Evolutionary conservation across 345 rosid species (phyloP), one percentile per base, ranked within the genome.

Genomic region (Erucastrum elatum): DNA sequence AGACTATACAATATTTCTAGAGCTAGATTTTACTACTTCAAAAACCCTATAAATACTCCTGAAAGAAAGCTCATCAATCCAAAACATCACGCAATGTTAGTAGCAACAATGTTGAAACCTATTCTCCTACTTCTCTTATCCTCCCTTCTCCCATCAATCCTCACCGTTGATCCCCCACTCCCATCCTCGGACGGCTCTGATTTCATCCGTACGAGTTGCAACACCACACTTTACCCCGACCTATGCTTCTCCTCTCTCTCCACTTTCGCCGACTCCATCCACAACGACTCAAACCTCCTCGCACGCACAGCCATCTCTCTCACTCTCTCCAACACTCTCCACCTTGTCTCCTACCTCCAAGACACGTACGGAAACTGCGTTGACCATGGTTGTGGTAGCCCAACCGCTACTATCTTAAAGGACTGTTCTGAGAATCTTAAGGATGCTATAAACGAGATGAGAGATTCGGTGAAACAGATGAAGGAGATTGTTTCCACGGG

Each of bases 341-440:
- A 55, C 74, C 68, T 84, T 80, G 82, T 88, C 26, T 68, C 73
- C 6, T 86, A 82, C 85, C 80, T 93, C 25, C 81, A 44, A 44
- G 17, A 68, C 13, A 1, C 62, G 59, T 68, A 76, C n/a, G 33
- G 64, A 51, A n/a, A 13, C 12, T 17, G 17, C 64, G 30, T 70
- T 17, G 64, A 55, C 87, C 44, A 81, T 8, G 9, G 41, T 53
- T 10, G 41, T 53, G 56, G n/a, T 13, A 17, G 17, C 27, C 35
- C 44, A 41, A 68, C 74, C 49, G 58, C 7, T 1, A 62, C 89
- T 6, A 90, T 95, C n/a, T 81, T 93, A 44, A 89, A 83, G 72
- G 98, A 91, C 87, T 93, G 98, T 79, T 83, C 82, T 83, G 82
- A 87, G 71, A 93, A 86, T 85, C 82, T 93, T 69, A 88, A 79